Evolutionary conservation across 495 filamentous ascomycete species (phyloP), one percentile per base, ranked within the genome.

Genomic region (Tuber borchii): DNA sequence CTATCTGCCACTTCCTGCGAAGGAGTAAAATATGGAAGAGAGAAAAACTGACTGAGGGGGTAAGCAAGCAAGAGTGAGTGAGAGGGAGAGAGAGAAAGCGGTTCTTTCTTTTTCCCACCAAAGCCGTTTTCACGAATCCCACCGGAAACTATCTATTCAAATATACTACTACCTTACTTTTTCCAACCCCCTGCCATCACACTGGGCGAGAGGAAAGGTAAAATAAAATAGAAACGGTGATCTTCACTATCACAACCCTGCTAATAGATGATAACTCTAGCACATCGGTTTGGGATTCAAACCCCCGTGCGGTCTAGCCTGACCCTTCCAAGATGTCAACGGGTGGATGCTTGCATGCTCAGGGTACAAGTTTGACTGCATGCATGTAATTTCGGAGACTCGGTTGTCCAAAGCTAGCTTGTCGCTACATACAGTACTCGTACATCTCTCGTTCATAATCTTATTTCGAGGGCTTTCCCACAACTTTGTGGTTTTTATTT

Each of bases 331-430:
- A 79, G 76, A 78, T 46, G 77, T 79, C 76, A 79, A 79, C 74
- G 70, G 44, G 71, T 79, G 77, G 78, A 79, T 79, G 78, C 74
- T 79, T 79, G 78, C 78, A 79, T 79, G 75, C 78, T 76, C 73
- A 79, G 70, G 78, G 39, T 73, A 73, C 77, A 73, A 78, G 71
- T 77, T 78, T 77, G 75, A 78, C 76, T 79, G 76, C 78, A 79
- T 79, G 78, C 78, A 75, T 78, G 72, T 40, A 70, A 75, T 79
- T 73, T 79, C 72, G 69, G 78, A 71, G 73, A 73, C 77, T 79
- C 77, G 76, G 78, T 71, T 79, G 73, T 70, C 70, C 78, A 76
- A 56, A 65, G 56, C 73, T 69, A 79, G 72, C 77, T 78, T 74
- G 71, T 45, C 74, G 69, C 72, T 79, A 77, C 73, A 44, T 76